Base-by-base conservation (phyloP, 768 basidiomycete genomes). In the Podaxis rugospora region DNA sequence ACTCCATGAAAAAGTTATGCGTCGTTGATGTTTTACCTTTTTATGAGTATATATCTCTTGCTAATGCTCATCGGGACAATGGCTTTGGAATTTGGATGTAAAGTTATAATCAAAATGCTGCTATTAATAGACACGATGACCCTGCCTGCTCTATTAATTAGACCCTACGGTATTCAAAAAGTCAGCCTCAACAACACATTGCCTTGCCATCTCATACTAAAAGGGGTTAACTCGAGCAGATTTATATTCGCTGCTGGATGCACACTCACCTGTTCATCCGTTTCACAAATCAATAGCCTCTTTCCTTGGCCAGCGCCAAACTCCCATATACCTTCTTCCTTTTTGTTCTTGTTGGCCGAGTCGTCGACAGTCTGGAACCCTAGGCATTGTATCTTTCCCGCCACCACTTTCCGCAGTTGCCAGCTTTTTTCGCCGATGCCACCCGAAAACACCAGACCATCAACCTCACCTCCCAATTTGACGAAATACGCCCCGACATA, bases 371-470 rank as follows among this genome's bases (percentile, higher is more conserved):
- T 59, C 27, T 76, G 72, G 61, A 86, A 87, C 1, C 92, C 92
- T 47, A 95, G 69, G 73, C 84, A 89, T 16, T 55, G 65, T 14
- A 88, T 74, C 36, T 80, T 76, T 37, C 78, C 70, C 3, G 79
- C 79, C 16, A 95, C 76, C 18, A 83, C 82, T 42, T 74, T 69
- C 44, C 94, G 74, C 57, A 98, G 72, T 65, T 83, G 78, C 16
- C 72, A 75, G 62, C 86, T 83, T 64, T 79, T 80, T 72, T 97
- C 95, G 0, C 95, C 95, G 55, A 97, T 92, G 0, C 93, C 93
- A 2, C 94, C 93, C 0, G 90, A 81, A 70, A 95, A 94, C 11
- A 95, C 90, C 44, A 95, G 67, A 1, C 88, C 93, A 69, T 94
- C 89, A 10, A 94, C 82, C 25, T 77, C 62, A 14, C 83, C 83